phyloP scores from a whole-genome alignment of 2,329 filamentous ascomycete species.

The Alternaria ethzedia region DNA sequence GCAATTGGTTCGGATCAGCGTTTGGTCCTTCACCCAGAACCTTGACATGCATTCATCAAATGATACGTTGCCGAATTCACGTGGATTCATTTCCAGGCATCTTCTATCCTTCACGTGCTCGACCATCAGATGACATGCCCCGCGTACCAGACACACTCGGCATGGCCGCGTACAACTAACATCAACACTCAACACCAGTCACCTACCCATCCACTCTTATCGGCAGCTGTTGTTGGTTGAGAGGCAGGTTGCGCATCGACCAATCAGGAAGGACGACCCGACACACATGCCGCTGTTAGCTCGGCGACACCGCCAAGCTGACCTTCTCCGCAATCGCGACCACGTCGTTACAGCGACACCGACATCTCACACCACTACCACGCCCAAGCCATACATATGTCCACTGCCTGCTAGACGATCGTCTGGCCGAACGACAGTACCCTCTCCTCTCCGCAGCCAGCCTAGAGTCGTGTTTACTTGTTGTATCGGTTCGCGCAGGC shows the following conservation, averaged over 20 bases:
- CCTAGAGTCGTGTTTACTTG: conserved; percentile 48
- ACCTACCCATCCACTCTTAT: conserved; percentile 31
- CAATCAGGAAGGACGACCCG: conserved; percentile 34
- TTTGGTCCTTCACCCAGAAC: conserved; percentile 29
- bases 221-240: conserved; percentile 40
- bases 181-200: conserved; percentile 32
- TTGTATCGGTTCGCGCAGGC: conserved; percentile 47
- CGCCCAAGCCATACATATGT: conserved; percentile 31
- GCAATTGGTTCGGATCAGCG: conserved; percentile 30
- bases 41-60: conserved; percentile 26
- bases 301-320: conserved; percentile 26
- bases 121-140: conserved; percentile 16
- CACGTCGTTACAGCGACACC: conserved; percentile 30
- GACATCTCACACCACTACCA: conserved; percentile 31
- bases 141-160: conserved; percentile 9
- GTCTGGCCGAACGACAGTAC: conserved; percentile 49
- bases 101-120: conserved; percentile 26
- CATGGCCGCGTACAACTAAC: conserved; percentile 23
- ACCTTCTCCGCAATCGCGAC: conserved; percentile 35
- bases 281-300: conserved; percentile 36
- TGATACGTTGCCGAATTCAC: conserved; percentile 29
- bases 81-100: conserved; percentile 31
- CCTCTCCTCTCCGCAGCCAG: conserved; percentile 51
- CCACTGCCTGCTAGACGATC: conserved; percentile 47
- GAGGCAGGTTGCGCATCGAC: conserved; percentile 18